A percentile compares a stretch with the other conserved stretches of the same genome.
Evolutionary conservation across 352 stramenopile genomes (phyloP).

Genomic region (Phytophthora quininea): DNA sequence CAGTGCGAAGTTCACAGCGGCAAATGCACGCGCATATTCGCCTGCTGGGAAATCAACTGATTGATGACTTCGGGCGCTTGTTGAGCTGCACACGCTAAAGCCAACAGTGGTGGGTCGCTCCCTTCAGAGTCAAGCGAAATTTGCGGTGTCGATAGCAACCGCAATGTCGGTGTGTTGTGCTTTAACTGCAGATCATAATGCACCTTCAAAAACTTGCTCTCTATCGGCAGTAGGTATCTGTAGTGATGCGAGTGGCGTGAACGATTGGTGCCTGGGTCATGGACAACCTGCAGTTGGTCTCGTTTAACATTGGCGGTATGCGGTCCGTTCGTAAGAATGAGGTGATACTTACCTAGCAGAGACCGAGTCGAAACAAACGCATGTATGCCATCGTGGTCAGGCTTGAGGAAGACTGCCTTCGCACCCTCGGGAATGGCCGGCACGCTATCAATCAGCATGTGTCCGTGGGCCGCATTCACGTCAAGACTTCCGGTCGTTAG

Average conservation of each 20-base stretch:
- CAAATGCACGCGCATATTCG: conserved; percentile 67
- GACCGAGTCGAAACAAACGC: conserved; percentile 56
- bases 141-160: conserved; percentile 35
- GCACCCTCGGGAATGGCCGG: conserved; percentile 41
- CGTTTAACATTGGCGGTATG: conserved; percentile 49
- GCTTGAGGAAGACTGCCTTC: conserved; percentile 17
- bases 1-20: conserved; percentile 43
- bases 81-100: conserved; percentile 56
- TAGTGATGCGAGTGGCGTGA: conserved; percentile 11
- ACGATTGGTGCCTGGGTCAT: conserved; percentile 2
- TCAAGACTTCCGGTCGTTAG: conserved; percentile 21
- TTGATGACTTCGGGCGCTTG: conserved; percentile 49
- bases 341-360: conserved; percentile 54
- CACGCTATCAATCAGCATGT: conserved; percentile 51
- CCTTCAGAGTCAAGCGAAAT: conserved; percentile 51
- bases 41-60: conserved; percentile 50
- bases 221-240: conserved; percentile 58
- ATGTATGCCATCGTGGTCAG: conserved; percentile 24
- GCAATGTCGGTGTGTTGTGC: conserved; percentile 38
- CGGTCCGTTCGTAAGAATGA: conserved; percentile 54
- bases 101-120: conserved; percentile 61
- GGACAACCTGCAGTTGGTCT: conserved; percentile 36
- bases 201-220: conserved; percentile 57
- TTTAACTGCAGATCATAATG: conserved; percentile 69
- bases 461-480: conserved; percentile 70